These are phyloP conservation scores for Plasmopara halstedii DNA, from an alignment of 352 stramenopile genomes.

Conservation along the genomic window DNA sequence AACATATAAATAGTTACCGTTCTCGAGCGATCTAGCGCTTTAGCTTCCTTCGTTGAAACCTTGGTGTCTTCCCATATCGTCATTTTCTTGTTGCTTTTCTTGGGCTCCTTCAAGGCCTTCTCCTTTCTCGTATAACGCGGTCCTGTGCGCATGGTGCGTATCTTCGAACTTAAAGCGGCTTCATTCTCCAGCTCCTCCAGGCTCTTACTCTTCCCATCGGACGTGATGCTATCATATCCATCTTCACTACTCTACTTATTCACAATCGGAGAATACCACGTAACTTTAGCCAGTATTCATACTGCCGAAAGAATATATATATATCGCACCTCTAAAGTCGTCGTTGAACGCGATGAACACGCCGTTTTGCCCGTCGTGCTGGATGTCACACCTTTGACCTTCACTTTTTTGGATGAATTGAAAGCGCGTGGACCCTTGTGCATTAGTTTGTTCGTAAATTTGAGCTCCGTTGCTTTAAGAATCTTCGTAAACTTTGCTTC, in stretches of 20 bases:
- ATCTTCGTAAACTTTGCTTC: constrained; percentile 77
- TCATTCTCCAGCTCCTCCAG: constrained; percentile 54
- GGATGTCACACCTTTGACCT: constrained; percentile 44
- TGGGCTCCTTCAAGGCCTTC: constrained; percentile 30
- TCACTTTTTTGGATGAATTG: constrained; percentile 57
- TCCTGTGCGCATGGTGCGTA: constrained; percentile 57
- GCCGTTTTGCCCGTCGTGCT: constrained; percentile 39
- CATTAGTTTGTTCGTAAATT: constrained; percentile 51
- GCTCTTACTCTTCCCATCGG: constrained; percentile 43
- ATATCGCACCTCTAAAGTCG: constrained; percentile 29
- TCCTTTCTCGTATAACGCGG: constrained; percentile 56
- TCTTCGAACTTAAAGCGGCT: constrained; percentile 31
- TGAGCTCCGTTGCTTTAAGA: constrained; percentile 64
- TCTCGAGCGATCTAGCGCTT: constrained; percentile 62
- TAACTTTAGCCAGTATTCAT: too few relatives aligned
- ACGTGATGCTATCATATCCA: constrained; percentile 39
- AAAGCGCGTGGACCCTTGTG: constrained; percentile 55
- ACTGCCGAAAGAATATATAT: neutral
- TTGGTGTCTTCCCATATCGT: constrained; percentile 83
- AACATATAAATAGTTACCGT: constrained; percentile 25
- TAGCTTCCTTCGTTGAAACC: constrained; percentile 77
- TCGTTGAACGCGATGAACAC: constrained; percentile 28
- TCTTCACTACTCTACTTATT: constrained; percentile 53
- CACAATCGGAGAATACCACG: neutral
- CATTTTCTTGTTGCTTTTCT: constrained; percentile 79